Evolutionary conservation across 2,329 filamentous ascomycete genomes (phyloP), one percentile per base, ranked within the genome.

Genomic region (Trichophyton equinum): DNA sequence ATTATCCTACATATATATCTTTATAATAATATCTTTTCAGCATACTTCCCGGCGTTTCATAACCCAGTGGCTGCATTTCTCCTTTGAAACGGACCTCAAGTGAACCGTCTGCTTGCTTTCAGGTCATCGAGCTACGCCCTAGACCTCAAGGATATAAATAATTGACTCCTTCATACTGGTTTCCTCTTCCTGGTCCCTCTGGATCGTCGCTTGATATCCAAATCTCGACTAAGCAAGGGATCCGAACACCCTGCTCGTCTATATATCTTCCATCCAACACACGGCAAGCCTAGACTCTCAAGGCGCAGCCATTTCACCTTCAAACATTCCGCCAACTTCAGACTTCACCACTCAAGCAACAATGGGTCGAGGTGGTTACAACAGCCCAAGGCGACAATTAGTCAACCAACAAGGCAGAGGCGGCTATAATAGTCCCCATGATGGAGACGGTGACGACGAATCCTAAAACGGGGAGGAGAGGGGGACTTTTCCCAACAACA

Each of bases 291-390:
- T 25, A 36, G 18, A 11, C 8, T 15, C 9, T 25, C 36, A 27
- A 44, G 11, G 9, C 40, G 40, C 18, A 42, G 44, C 8, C 18
- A 57, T 44, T 20, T 20, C 55, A 57, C 36, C 27, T 6, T 30
- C 2, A 42, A 40, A 57, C 8, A 44, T 27, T 20, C 51, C 51
- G 3, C 20, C 49, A 55, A 36, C 51, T 36, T 27, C 13, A 55
- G 11, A n/a, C 25, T n/a, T 20, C 18, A 42, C 22, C 55, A 44
- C 36, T 42, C 55, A 25, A 57, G 40, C 57, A 58, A 64, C 60
- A 63, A 74, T 74, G 72, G 74, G 74, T 57, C 71, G 75, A 64
- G 69, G 67, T 30, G 69, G 68, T 36, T 71, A 70, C 64, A 72
- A 72, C 64, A 63, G 64, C 62, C 66, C 68, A 56, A 57, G 60